A percentile compares a stretch with the other conserved stretches of the same genome.
Conservation (phyloP, 2,329 filamentous ascomycete species). For the Pyricularia sp. region DNA sequence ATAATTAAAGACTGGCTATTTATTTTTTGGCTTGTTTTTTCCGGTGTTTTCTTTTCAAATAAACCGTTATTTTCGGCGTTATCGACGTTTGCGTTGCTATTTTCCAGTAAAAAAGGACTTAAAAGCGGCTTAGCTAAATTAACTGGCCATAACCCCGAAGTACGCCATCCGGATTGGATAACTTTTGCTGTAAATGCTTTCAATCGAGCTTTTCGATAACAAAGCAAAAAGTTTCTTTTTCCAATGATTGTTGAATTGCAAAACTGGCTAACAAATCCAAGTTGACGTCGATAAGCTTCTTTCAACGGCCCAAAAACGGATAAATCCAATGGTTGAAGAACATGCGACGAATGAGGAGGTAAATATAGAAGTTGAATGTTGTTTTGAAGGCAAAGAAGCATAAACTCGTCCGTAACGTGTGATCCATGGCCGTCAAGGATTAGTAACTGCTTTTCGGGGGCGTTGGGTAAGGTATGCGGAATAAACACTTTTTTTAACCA, state of each 20-base stretch:
- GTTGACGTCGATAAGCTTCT: no score
- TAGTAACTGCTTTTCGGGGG: neutral
- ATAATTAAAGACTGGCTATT: no score
- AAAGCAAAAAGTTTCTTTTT: neutral
- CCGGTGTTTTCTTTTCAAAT: no score
- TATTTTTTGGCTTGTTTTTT: no score
- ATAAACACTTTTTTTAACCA: neutral
- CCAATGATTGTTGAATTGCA: neutral
- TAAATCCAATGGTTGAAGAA: no score
- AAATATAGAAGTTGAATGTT: no score
- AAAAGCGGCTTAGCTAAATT: neutral
- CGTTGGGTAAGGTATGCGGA: neutral
- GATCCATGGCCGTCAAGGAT: neutral
- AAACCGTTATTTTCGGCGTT: no score
- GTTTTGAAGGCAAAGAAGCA: no score
- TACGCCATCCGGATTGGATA: neutral
- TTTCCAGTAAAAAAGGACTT: neutral
- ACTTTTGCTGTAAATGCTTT: neutral
- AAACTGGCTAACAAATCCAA: no score
- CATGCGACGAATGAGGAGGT: no score
- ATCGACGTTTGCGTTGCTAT: neutral
- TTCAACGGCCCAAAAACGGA: no score
- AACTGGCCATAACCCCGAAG: neutral
- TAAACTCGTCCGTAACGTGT: no score
- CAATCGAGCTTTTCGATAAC: neutral